phyloP scores from a whole-genome alignment of 2,329 filamentous ascomycete genomes.

The Ophiocordyceps camponoti-floridani region DNA sequence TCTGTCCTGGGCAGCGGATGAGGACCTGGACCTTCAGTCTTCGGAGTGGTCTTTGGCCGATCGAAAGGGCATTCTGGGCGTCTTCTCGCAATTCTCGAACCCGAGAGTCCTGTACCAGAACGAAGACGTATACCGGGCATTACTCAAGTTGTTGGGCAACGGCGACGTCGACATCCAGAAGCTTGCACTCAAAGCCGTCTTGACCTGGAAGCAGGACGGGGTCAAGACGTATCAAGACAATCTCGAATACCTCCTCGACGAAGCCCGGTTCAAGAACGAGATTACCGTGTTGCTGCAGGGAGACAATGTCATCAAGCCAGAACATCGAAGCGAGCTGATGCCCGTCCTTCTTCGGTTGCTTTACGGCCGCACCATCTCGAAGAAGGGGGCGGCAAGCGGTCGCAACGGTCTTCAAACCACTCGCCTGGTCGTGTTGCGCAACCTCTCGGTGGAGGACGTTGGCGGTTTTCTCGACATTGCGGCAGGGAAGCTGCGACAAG shows the following conservation, averaged over 20 bases:
- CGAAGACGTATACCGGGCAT: constrained; percentile 54
- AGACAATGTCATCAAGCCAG: constrained; percentile 51
- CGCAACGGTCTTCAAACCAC: constrained; percentile 68
- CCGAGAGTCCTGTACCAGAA: constrained; percentile 68
- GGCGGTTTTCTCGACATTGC: constrained; percentile 71
- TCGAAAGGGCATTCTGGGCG: constrained; percentile 61
- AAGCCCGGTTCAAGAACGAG: constrained; percentile 82
- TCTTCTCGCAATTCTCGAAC: constrained; percentile 77
- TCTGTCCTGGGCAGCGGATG: constrained; percentile 54
- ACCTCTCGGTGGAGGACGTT: constrained; percentile 56
- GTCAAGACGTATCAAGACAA: constrained; percentile 71
- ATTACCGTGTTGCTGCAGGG: constrained; percentile 75
- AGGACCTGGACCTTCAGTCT: constrained; percentile 19
- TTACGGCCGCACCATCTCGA: constrained; percentile 76
- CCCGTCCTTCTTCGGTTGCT: constrained; percentile 74
- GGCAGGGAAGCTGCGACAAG: constrained; percentile 47
- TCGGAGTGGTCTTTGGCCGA: constrained; percentile 57
- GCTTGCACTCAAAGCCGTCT: constrained; percentile 62
- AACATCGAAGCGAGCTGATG: constrained; percentile 59
- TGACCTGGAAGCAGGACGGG: constrained; percentile 73
- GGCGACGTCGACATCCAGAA: constrained; percentile 85
- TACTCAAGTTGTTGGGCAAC: constrained; percentile 64
- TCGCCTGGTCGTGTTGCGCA: constrained; percentile 63
- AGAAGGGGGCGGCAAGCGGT: constrained; percentile 58
- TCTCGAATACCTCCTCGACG: constrained; percentile 72